Evolutionary conservation across 192 early-diverging fungal genomes (phyloP).

Genomic region (Coemansia erecta): DNA sequence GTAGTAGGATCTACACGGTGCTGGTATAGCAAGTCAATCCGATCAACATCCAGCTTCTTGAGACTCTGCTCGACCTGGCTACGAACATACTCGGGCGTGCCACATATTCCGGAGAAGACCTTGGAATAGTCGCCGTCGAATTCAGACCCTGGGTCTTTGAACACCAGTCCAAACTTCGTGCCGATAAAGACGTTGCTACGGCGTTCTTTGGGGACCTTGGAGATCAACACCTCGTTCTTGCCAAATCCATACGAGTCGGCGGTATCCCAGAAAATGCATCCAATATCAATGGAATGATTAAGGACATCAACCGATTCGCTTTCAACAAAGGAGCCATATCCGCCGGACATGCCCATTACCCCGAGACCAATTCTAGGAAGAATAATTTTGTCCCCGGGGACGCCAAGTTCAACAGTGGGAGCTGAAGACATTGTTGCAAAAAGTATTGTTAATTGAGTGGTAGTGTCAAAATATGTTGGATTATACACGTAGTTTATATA

Average conservation of each 20-base stretch:
- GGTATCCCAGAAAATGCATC: slow-evolving; percentile 61
- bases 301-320: slow-evolving; percentile 42
- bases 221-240: slow-evolving; percentile 51
- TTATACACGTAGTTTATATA: no score
- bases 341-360: slow-evolving; percentile 38
- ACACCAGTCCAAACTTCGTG: slow-evolving; percentile 2
- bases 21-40: slow-evolving; percentile 39
- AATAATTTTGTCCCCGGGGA: slow-evolving; percentile 18
- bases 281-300: slow-evolving; percentile 55
- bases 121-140: not conserved
- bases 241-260: slow-evolving; percentile 59
- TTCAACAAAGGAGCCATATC: slow-evolving; percentile 41
- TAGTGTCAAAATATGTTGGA: no score
- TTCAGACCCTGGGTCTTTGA: not conserved
- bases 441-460: no score
- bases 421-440: no score
- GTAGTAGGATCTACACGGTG: slow-evolving; percentile 34
- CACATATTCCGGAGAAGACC: slow-evolving; percentile 12
- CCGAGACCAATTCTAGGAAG: slow-evolving; percentile 40
- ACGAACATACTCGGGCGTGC: slow-evolving; percentile 55
- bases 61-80: slow-evolving; percentile 15
- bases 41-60: slow-evolving; percentile 24
- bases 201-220: slow-evolving; percentile 22
- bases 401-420: slow-evolving; percentile 26
- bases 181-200: not conserved